Evolutionary conservation across 2,329 filamentous ascomycete genomes (phyloP), one percentile per base, ranked within the genome.

Genomic region (Epichloe scottii): DNA sequence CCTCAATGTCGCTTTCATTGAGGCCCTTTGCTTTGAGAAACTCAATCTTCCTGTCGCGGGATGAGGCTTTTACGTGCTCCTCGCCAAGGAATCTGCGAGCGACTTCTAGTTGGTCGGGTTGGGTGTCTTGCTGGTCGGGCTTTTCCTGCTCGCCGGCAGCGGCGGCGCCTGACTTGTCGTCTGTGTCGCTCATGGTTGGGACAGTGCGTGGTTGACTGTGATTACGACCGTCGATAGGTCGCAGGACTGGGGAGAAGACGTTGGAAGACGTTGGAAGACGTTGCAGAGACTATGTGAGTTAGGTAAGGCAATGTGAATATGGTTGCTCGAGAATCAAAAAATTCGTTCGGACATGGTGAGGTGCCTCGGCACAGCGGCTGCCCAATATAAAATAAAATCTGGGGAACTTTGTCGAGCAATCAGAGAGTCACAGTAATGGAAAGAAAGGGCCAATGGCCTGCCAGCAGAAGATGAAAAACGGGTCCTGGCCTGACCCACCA

Each of bases 21-120:
- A 95, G 70, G 3, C 87, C 87, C 65, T 96, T 96, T 48, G 79
- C 79, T 60, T 82, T 76, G 1, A 96, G 70, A 58, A 95, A 95
- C 7, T 78, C 77, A 19, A 78, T 72, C 70, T 95, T 95, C 66
- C 81, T 83, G 51, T 87, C 84, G 43, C 75, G 74, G 0, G 84
- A 74, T 35, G 84, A 81, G 65, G 84, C 71, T 53, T 77, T 80
- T 52, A 95, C 86, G 19, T 76, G 73, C 7, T 86, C 81, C 54
- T 94, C 84, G 48, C 86, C 73, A 4, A 96, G 76, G 62, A 95
- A 96, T 49, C 74, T 78, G 42, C 77, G 75, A 30, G 89, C 89
- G 62, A 89, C 80, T 15, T 88, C 80, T 37, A 72, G 59, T 35
- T 60, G 58, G 46, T 65, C 59, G 40, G 66, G 58, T 7, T 57